Evolutionary conservation across 352 stramenopile species (phyloP).

Genomic region (Globisporangium radiosum): DNA sequence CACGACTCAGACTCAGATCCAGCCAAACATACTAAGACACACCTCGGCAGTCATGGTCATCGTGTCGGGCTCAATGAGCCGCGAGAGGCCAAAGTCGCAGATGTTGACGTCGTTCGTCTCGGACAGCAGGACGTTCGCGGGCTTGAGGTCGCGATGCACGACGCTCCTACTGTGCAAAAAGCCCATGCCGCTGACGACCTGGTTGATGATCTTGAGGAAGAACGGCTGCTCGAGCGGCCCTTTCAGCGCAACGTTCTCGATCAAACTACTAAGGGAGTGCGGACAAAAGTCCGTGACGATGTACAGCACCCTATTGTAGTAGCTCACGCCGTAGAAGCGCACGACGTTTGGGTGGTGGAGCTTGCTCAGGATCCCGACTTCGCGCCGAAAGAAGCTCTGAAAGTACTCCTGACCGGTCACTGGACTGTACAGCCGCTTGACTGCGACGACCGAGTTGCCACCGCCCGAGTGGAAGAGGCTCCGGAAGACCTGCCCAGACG

Average conservation of each 20-base stretch:
- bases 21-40: not conserved
- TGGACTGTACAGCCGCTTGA: constrained; percentile 85
- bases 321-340: constrained; percentile 87
- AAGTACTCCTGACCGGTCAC: constrained; percentile 87
- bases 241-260: constrained; percentile 69
- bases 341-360: constrained; percentile 88
- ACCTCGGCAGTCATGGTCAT: constrained; percentile 83
- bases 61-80: constrained; percentile 78
- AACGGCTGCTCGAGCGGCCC: constrained; percentile 59
- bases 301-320: constrained; percentile 87
- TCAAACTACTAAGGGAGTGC: constrained; percentile 71
- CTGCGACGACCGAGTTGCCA: constrained; percentile 77
- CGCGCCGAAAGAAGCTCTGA: constrained; percentile 85
- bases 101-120: constrained; percentile 90
- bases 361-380: constrained; percentile 83
- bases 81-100: constrained; percentile 91
- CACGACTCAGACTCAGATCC: not conserved
- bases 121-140: constrained; percentile 92
- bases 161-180: constrained; percentile 88
- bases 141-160: constrained; percentile 89
- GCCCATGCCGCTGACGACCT: constrained; percentile 87
- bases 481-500: constrained; percentile 86
- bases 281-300: constrained; percentile 89
- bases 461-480: constrained; percentile 79
- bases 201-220: constrained; percentile 84